Percentiles rank a stretch among this genome's conserved stretches.
These are phyloP conservation scores for Yamadazyma phyllophila DNA, from an alignment of 805 yeast species.

Conservation along the genomic window DNA sequence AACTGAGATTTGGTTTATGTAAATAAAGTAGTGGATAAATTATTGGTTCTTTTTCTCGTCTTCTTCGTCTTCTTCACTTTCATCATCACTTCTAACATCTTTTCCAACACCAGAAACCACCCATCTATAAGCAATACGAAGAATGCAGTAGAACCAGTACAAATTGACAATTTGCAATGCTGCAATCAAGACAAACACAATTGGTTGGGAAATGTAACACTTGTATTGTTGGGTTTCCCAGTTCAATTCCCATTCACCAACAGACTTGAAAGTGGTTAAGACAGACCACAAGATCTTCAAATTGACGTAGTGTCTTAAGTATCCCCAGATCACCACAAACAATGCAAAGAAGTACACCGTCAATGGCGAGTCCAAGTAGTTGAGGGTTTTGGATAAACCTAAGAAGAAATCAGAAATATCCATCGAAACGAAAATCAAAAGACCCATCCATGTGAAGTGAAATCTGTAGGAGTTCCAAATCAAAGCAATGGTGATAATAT, in stretches of 20 bases:
- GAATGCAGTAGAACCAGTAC: conserved; percentile 83
- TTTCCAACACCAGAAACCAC: conserved; percentile 36
- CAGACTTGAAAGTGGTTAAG: conserved; percentile 79
- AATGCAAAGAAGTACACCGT: conserved; percentile 65
- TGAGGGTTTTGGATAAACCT: conserved; percentile 79
- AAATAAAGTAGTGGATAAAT: neutral
- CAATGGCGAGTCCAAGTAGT: conserved; percentile 69
- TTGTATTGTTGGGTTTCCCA: conserved; percentile 93
- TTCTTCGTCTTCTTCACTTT: conserved; percentile 47
- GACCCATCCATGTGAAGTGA: conserved; percentile 95
- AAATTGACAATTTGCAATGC: conserved; percentile 83
- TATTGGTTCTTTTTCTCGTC: conserved; percentile 5
- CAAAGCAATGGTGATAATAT: conserved; percentile 82
- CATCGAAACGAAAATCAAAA: conserved; percentile 90
- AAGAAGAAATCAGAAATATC: conserved; percentile 90
- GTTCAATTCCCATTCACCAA: conserved; percentile 77
- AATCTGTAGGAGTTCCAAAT: conserved; percentile 87
- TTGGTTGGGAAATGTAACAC: conserved; percentile 92
- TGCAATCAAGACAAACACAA: conserved; percentile 72
- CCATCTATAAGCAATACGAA: conserved; percentile 72
- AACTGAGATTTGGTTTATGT: neutral
- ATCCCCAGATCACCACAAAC: conserved; percentile 77
- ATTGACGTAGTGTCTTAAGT: conserved; percentile 85
- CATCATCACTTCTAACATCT: conserved; percentile 89
- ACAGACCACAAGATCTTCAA: conserved; percentile 79